Evolutionary conservation across 257 asterid genomes (phyloP), one percentile per base, ranked within the genome.

Genomic region (Parsonsia alboflavescens): DNA sequence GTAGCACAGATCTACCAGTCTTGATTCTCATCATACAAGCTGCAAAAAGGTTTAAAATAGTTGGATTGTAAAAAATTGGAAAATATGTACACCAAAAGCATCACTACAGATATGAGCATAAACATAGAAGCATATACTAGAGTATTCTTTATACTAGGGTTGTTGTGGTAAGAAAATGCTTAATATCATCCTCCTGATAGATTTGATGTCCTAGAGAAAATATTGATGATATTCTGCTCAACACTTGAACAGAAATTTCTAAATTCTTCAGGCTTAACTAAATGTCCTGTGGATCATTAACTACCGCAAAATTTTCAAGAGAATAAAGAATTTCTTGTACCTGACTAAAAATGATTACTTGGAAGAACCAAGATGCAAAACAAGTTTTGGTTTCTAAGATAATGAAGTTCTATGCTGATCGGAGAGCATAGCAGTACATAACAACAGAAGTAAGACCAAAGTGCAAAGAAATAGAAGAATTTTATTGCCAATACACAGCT

Each of bases 11-110:
- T 86, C 99, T 92, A 68, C 70, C 75, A 65, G 89, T 82, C 83
- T 86, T 94, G 67, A 94, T 92, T 86, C 86, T 90, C 54, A 88
- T 88, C 96, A 89, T 88, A 81, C 81, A 88, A 72, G 99, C 98
- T 94, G 91, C 88, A 86, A 3, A 63, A 0, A 9, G 69, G 75
- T 46, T 72, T 56, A 19, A 57, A 30, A 65, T 19, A n/a, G 5
- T 12, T 44, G 48, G 57, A 36, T 42, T 17, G 9, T 8, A 42
- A 15, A 52, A 50, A 28, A 42, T 22, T 48, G 11, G 30, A 21
- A 3, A 57, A 16, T 12, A 48, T 26, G 15, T 10, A 1, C 0
- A 46, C 64, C 39, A 15, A 5, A 48, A 7, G 2, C 12, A 69
- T 46, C 50, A 59, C 13, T 10, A 16, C 6, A 21, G 24, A 2